Percentiles rank a stretch among this genome's conserved stretches.
phyloP scores from a whole-genome alignment of 495 filamentous ascomycete genomes.

The Hamigera avellanea region DNA sequence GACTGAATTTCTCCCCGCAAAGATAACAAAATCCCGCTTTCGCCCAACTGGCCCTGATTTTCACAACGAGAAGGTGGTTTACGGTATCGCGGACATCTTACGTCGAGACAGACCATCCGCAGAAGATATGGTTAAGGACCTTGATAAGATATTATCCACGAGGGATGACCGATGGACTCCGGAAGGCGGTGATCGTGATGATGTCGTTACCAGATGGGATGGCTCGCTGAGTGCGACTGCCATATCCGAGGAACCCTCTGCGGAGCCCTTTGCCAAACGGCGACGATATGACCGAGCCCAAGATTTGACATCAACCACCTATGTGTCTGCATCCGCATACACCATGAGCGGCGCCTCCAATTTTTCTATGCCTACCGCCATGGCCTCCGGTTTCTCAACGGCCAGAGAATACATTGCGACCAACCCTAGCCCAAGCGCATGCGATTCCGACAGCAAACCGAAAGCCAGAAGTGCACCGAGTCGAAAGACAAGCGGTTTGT shows the following conservation, averaged over 20 bases:
- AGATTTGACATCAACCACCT: constrained; percentile 11
- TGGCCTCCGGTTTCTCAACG: constrained; percentile 28
- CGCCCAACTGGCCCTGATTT: constrained; percentile 47
- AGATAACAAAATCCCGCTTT: constrained; percentile 36
- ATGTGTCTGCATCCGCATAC: constrained; percentile 13
- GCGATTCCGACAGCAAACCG: constrained; percentile 7
- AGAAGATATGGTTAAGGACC: constrained; percentile 33
- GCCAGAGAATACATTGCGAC: constrained; percentile 30
- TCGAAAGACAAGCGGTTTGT: constrained; percentile 15
- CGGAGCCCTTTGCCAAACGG: constrained; percentile 22
- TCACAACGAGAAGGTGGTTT: constrained; percentile 36
- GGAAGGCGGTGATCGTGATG: constrained; percentile 39
- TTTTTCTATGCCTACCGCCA: constrained; percentile 23
- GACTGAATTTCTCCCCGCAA: constrained; percentile 49
- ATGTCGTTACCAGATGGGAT: constrained; percentile 27
- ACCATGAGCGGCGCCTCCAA: constrained; percentile 20
- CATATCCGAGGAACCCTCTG: no score
- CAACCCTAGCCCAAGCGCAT: constrained; percentile 1
- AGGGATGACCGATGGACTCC: constrained; percentile 56
- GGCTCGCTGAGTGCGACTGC: constrained; percentile 8
- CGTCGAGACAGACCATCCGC: constrained; percentile 40
- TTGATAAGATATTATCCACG: constrained; percentile 32
- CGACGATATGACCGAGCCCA: constrained; percentile 18
- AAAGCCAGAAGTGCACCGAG: constrained; percentile 5
- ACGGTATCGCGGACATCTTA: constrained; percentile 52